Conservation (phyloP, 176 grass and related monocot species). For the Eleusine coracana region DNA sequence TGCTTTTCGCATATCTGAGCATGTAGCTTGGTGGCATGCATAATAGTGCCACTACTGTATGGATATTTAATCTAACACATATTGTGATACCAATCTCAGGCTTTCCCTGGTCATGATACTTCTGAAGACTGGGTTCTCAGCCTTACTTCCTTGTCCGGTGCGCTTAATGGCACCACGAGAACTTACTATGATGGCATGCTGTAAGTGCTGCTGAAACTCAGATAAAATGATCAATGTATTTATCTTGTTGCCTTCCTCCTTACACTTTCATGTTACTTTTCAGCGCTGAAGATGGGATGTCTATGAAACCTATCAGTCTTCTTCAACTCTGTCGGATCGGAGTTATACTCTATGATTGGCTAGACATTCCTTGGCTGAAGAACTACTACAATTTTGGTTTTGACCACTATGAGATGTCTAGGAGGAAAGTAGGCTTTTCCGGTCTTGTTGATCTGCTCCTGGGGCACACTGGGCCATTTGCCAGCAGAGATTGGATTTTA, state of each 20-base stretch:
- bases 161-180: slow-evolving; percentile 94
- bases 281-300: slow-evolving; percentile 83
- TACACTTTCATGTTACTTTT: slow-evolving; percentile 33
- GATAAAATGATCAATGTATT: neutral
- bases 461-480: slow-evolving; percentile 78
- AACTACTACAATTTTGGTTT: slow-evolving; percentile 99
- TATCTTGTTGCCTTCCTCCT: neutral
- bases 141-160: slow-evolving; percentile 92
- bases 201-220: slow-evolving; percentile 53
- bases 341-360: slow-evolving; percentile 94
- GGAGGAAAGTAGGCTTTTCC: slow-evolving; percentile 70
- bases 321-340: slow-evolving; percentile 89
- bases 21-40: slow-evolving; percentile 26
- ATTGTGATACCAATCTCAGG: slow-evolving; percentile 50
- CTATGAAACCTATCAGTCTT: slow-evolving; percentile 81
- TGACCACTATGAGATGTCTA: slow-evolving; percentile 88
- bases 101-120: slow-evolving; percentile 84
- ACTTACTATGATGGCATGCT: slow-evolving; percentile 97
- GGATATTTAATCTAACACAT: slow-evolving; percentile 37
- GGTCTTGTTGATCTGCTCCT: slow-evolving; percentile 82
- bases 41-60: neutral
- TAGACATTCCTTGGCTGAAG: slow-evolving; percentile 88
- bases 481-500: slow-evolving; percentile 90
- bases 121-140: slow-evolving; percentile 94
- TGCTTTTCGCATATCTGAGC: slow-evolving; percentile 42